Base-by-base conservation (phyloP, 192 early-diverging fungal genomes). In the Podila epicladia region DNA sequence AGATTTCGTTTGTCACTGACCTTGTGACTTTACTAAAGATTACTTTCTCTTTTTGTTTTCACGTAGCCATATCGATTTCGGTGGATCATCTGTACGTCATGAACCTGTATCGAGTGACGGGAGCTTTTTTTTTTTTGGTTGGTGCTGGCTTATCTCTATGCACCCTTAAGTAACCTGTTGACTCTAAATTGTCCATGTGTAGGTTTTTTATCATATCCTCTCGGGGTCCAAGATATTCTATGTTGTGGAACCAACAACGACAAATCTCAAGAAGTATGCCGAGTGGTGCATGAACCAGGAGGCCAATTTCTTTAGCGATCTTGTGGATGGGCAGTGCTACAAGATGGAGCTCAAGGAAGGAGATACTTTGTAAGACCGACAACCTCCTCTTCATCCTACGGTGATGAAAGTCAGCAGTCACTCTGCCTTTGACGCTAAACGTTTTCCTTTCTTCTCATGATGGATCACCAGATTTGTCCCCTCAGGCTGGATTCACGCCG, bases 401-500 rank as follows among this genome's bases (percentile, higher is more conserved):
- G 12, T 22, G 29, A 22, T 22, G 0, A 1, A 58, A 31, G 17
- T 7, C 20, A 7, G 49, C 33, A 3, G 4, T 9, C 13, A 11
- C 9, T 17, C 22, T n/a, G 35, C 2, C 5, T n/a, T 20, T 17
- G 26, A 15, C 0, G n/a, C 2, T 9, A 45, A 45, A 15, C 15
- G 2, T 41, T 41, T 15, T 45, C 41, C 15, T 45, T 45, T 17
- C 15, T 45, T 45, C 13, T 17, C 41, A 17, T 45, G 41, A 15
- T 37, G 41, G 9, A 24, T 32, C 50, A 67, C 74, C 48, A 94
- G 94, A 91, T 84, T 97, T 58, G 95, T 98, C 59, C 97, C 97
- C 19, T 91, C 95, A 9, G 97, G 97, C 33, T 98, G 97, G 97
- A 97, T 98, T 67, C 97, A 98, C 76, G 94, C 97, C 1, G 96